A percentile compares a stretch with the other conserved stretches of the same genome.
Conservation (phyloP, 192 early-diverging fungal species). For the Funneliformis geosporum region DNA sequence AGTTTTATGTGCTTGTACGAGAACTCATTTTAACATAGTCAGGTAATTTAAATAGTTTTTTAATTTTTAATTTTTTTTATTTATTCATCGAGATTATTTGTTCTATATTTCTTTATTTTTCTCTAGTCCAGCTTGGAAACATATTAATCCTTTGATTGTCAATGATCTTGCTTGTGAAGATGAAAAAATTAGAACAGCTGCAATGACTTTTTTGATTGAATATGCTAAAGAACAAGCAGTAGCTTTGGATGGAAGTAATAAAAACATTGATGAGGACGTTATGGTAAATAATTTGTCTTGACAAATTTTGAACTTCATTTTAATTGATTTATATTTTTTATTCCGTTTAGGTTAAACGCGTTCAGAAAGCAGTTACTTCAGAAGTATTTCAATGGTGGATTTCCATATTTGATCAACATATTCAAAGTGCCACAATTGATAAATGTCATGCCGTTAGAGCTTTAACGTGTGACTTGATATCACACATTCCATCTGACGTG, state of each 20-base stretch:
- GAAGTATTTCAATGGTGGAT: conserved; percentile 46
- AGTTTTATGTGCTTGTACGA: conserved; percentile 40
- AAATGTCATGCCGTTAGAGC: conserved; percentile 41
- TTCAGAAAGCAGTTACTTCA: not conserved
- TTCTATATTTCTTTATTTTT: not conserved
- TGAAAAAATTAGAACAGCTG: conserved; percentile 40
- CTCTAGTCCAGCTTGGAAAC: conserved; percentile 36
- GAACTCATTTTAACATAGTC: conserved; percentile 37
- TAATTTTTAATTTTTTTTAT: not conserved
- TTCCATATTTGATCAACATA: conserved; percentile 41
- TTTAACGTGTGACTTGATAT: conserved; percentile 52
- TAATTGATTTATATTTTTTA: not conserved
- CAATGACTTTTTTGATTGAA: conserved; percentile 45
- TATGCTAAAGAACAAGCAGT: conserved; percentile 41
- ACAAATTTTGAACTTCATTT: not conserved
- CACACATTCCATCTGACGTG: conserved; percentile 39
- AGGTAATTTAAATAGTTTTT: not conserved
- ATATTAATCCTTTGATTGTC: conserved; percentile 35
- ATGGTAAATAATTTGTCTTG: not conserved
- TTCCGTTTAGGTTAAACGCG: conserved; percentile 2
- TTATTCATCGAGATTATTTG: not conserved
- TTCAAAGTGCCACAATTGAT: conserved; percentile 46
- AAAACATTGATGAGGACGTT: not conserved
- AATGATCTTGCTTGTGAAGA: conserved; percentile 34
- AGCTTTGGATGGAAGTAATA: not conserved